Base-by-base conservation (phyloP, 2,329 filamentous ascomycete genomes). In the Waltergamsia citrina region DNA sequence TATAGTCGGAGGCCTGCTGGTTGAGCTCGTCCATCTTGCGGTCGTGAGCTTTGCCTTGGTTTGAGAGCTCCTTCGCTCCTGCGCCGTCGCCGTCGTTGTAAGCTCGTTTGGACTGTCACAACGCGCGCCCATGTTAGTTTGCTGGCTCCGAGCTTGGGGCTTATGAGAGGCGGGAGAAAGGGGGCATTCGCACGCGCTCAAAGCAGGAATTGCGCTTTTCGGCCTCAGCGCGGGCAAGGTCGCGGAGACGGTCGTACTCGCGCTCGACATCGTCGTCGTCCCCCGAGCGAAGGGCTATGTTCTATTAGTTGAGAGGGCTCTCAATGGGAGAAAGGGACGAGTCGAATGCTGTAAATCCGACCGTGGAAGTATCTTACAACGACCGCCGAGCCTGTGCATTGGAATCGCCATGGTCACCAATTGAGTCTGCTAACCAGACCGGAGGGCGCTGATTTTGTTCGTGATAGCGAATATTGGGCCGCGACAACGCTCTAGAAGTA, bases 201-300 rank as follows among this genome's bases (percentile, higher is more conserved):
- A 87, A 88, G 63, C 84, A 94, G 34, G 73, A 69, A 42, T 75
- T 75, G 45, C 85, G 82, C 63, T 92, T 85, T 33, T 69, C 65
- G 38, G 82, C 85, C 67, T 94, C 88, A 48, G 78, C 69, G 42
- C 85, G 78, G 14, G 90, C 92, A 14, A 88, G 71, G 46, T 81
- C 79, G 50, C 92, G 85, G 29, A 96, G 73, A 35, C 85, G 83
- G 55, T 96, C 88, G 60, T 96, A 96, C 63, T 96, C 88, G 46
- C 71, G 76, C 65, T 96, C 88, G 36, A 76, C 68, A 38, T 79
- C 71, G 45, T 65, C 64, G 51, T 74, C 75, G 45, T 78, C 68
- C 38, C 69, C 70, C 55, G 86, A 80, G 59, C 80, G 85, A 65
- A 90, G 85, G 58, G 81, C 85, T 88, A 53, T 14, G 29, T n/a